Percentiles rank a stretch among this genome's conserved stretches.
phyloP scores from a whole-genome alignment of 2,329 filamentous ascomycete species.

The Scleromitrula shiraiana region DNA sequence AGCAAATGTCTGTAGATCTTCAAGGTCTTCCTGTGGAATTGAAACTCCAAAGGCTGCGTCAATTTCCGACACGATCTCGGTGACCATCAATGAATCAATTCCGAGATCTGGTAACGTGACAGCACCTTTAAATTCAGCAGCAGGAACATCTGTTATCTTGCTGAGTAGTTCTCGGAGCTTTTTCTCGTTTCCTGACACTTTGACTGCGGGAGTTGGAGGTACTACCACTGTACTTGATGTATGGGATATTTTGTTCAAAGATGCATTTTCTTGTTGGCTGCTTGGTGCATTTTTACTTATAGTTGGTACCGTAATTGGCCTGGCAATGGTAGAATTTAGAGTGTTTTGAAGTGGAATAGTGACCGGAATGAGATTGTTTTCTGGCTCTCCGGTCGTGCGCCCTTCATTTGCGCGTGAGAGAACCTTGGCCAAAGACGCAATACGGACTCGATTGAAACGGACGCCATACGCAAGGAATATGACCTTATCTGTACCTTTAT shows the following conservation, averaged over 20 bases:
- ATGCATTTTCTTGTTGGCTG: too few species aligned
- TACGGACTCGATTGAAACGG: neutral
- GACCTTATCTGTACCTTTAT: neutral
- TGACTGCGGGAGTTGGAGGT: slow-evolving; percentile 42
- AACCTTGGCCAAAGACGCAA: neutral
- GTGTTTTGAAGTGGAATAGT: too few species aligned
- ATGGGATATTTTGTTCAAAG: too few species aligned
- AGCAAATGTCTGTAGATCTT: too few species aligned
- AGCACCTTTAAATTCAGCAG: slow-evolving; percentile 7
- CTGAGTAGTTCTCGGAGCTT: slow-evolving; percentile 25
- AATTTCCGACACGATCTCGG: neutral
- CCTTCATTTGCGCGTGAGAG: neutral
- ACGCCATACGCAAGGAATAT: neutral
- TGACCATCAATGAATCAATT: neutral
- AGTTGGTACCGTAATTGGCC: too few species aligned
- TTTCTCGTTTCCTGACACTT: slow-evolving; percentile 23
- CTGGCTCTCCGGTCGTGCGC: too few species aligned
- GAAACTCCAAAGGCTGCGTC: neutral
- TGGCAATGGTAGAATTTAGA: too few species aligned
- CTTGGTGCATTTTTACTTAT: too few species aligned
- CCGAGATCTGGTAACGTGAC: neutral
- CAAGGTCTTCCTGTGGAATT: neutral
- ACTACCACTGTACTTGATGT: too few species aligned
- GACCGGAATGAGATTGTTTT: too few species aligned
- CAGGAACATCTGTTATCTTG: slow-evolving; percentile 10